phyloP scores from a whole-genome alignment of 371 early-diverging fungal genomes.

The Zychaea mexicana region DNA sequence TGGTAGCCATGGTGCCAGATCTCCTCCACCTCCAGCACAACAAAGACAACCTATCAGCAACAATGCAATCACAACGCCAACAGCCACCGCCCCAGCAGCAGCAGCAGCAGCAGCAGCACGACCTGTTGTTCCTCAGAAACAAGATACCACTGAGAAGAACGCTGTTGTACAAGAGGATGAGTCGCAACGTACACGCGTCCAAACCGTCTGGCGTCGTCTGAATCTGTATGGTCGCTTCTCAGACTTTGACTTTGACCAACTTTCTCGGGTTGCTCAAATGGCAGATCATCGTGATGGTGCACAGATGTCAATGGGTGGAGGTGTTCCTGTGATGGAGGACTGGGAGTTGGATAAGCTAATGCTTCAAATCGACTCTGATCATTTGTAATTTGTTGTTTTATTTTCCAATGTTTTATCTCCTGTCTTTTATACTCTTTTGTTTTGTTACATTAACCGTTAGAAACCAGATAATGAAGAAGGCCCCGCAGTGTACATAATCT shows the following conservation, averaged over 20 bases:
- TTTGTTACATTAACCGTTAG: background rate
- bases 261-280: constrained; percentile 15
- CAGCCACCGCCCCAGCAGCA: background rate
- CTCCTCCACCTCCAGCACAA: background rate
- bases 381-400: constrained; percentile 7
- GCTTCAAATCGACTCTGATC: constrained; percentile 17
- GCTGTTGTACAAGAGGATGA: constrained; percentile 1
- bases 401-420: background rate
- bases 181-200: constrained; percentile 3
- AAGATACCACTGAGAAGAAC: constrained; percentile 3
- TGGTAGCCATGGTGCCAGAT: background rate
- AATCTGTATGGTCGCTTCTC: constrained; percentile 20
- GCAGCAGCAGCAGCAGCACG: background rate
- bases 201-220: constrained; percentile 16
- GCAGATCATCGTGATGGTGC: constrained; percentile 2
- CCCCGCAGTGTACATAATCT: background rate
- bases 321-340: constrained; percentile 18
- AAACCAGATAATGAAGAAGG: background rate
- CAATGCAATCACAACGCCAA: background rate
- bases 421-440: background rate
- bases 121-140: background rate
- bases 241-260: constrained; percentile 18
- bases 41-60: background rate
- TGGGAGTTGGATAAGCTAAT: constrained; percentile 31
- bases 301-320: background rate